Evolutionary conservation across 257 asterid species (phyloP).

Genomic region (Solanum neorickii): DNA sequence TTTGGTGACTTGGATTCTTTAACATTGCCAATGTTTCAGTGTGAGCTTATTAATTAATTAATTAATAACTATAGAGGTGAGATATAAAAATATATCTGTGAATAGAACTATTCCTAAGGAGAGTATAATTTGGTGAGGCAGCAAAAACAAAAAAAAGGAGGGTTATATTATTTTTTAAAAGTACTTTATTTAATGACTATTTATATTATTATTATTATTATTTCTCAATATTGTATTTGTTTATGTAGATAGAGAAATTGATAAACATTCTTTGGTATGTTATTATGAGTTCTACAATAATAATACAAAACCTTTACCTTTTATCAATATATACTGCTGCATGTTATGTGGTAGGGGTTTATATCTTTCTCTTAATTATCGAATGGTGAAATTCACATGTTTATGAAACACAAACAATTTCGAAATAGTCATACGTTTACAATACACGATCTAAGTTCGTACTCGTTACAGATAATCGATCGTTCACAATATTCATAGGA

Average conservation of each 20-base stretch:
- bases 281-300: neutral
- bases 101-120: neutral
- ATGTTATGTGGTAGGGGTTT: neutral
- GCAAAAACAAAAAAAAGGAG: neutral
- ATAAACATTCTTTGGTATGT: neutral
- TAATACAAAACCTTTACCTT: neutral
- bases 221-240: neutral
- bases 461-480: no score
- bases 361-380: neutral
- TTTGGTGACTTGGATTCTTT: constrained; percentile 50
- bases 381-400: neutral
- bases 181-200: neutral
- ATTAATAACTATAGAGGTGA: neutral
- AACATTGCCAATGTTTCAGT: constrained; percentile 47
- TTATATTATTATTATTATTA: neutral
- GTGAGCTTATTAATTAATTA: constrained; percentile 26
- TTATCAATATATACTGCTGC: neutral
- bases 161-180: neutral
- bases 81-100: neutral
- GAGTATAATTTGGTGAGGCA: neutral
- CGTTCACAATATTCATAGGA: no score
- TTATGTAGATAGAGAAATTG: neutral
- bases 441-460: no score
- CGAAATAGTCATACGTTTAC: no score
- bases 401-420: neutral